Evolutionary conservation across 2,329 filamentous ascomycete species (phyloP).

Genomic region (Colletotrichum karsti): DNA sequence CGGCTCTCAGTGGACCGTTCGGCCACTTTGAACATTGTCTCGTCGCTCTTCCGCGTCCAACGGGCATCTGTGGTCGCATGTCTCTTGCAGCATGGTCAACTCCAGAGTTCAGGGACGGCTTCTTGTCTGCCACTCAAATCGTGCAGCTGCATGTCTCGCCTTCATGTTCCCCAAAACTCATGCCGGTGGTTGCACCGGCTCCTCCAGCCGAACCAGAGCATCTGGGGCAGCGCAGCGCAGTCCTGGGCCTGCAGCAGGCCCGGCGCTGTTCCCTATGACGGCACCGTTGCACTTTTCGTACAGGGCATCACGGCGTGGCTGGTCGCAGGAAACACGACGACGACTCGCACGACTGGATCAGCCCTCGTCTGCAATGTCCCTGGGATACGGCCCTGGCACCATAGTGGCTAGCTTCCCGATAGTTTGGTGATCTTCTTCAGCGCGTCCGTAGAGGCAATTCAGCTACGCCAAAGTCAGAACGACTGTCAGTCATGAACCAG

Average conservation of each 20-base stretch:
- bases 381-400: neutral
- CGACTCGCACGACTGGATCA: constrained; percentile 1
- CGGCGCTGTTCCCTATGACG: constrained; percentile 3
- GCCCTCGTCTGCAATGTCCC: neutral
- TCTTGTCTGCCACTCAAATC: constrained; percentile 12
- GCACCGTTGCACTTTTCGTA: neutral
- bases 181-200: constrained; percentile 23
- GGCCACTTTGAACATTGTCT: neutral
- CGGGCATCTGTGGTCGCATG: constrained; percentile 3
- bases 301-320: neutral
- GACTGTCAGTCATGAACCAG: neutral
- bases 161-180: constrained; percentile 16
- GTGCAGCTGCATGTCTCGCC: constrained; percentile 21
- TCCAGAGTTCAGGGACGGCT: constrained; percentile 11
- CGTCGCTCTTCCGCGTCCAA: neutral
- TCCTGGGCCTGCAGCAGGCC: neutral
- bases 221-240: neutral
- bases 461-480: no score
- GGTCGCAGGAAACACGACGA: neutral
- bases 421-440: constrained; percentile 4
- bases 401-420: constrained; percentile 4
- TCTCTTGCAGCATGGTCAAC: constrained; percentile 5
- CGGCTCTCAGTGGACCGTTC: neutral
- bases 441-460: neutral
- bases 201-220: constrained; percentile 1